These are phyloP conservation scores for Mortierella sp. DNA, from an alignment of 371 early-diverging fungal species.

Conservation along the genomic window DNA sequence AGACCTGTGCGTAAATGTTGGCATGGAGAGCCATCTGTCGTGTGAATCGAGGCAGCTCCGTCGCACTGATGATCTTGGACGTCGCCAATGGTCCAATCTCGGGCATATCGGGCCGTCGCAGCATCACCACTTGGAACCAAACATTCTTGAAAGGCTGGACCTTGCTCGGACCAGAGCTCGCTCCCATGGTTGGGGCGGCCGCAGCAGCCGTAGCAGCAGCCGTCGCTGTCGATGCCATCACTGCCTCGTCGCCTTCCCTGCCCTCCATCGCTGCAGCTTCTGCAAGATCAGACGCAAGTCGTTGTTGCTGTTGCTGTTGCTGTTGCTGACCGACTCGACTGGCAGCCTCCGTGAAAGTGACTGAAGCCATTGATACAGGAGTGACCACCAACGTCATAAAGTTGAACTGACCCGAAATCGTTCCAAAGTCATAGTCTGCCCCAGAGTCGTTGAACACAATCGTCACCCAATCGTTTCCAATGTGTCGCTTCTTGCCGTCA, in stretches of 20 bases:
- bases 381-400: slow-evolving; percentile 93
- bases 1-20: slow-evolving; percentile 93
- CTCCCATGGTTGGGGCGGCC: neutral
- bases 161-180: slow-evolving; percentile 6
- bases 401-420: slow-evolving; percentile 95
- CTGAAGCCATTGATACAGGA: slow-evolving; percentile 65
- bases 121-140: slow-evolving; percentile 77
- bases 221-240: neutral
- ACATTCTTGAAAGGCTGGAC: slow-evolving; percentile 62
- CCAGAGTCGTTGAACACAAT: slow-evolving; percentile 96
- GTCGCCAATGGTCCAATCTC: slow-evolving; percentile 86
- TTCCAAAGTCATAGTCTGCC: slow-evolving; percentile 86
- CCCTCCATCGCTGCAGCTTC: slow-evolving; percentile 8
- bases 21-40: slow-evolving; percentile 91
- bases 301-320: slow-evolving; percentile 30
- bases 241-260: neutral
- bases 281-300: slow-evolving; percentile 3
- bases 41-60: slow-evolving; percentile 84
- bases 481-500: slow-evolving; percentile 92
- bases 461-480: slow-evolving; percentile 96
- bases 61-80: slow-evolving; percentile 86
- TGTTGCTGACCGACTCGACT: slow-evolving; percentile 37
- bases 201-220: neutral
- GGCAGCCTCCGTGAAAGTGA: slow-evolving; percentile 61
- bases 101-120: slow-evolving; percentile 86